Conservation (phyloP, 169 alveolate species). For the Cryptosporidium parvum region DNA sequence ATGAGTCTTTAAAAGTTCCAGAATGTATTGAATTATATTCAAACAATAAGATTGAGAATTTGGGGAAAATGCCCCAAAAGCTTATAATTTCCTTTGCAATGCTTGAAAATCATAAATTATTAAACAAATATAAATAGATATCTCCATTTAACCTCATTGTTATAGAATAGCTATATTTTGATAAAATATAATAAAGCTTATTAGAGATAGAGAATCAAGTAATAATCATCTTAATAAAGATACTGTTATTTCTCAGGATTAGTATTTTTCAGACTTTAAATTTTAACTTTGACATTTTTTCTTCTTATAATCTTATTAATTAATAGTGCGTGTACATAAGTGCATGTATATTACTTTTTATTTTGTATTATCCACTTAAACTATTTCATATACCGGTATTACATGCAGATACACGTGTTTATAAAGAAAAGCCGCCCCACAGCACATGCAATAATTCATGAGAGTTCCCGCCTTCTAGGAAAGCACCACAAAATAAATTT, state of each 20-base stretch:
- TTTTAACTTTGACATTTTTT: not conserved
- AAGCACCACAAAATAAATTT: slow-evolving; percentile 5
- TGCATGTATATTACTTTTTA: too few relatives aligned
- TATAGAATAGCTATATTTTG: not conserved
- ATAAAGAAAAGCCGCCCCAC: slow-evolving; percentile 26
- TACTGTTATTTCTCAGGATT: too few relatives aligned
- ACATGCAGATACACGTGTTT: slow-evolving; percentile 15
- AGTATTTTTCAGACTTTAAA: not conserved
- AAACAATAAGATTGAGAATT: not conserved
- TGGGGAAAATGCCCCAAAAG: slow-evolving; percentile 66
- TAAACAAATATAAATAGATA: not conserved
- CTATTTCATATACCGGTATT: slow-evolving; percentile 11
- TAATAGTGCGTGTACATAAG: not conserved
- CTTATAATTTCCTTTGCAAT: slow-evolving; percentile 29
- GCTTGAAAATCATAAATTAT: slow-evolving; percentile 1
- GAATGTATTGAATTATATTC: slow-evolving; percentile 35
- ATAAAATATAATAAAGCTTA: too few relatives aligned
- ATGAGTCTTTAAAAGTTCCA: slow-evolving; percentile 67
- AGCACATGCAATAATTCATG: slow-evolving; percentile 14
- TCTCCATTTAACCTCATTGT: not conserved
- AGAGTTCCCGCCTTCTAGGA: slow-evolving; percentile 4
- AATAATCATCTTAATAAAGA: too few relatives aligned
- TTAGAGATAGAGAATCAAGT: not conserved
- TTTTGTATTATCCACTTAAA: not conserved
- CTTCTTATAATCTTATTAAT: too few relatives aligned